A percentile compares a stretch with the other conserved stretches of the same genome.
These are phyloP conservation scores for Calvatia gigantea DNA, from an alignment of 768 basidiomycete species.

Conservation along the genomic window DNA sequence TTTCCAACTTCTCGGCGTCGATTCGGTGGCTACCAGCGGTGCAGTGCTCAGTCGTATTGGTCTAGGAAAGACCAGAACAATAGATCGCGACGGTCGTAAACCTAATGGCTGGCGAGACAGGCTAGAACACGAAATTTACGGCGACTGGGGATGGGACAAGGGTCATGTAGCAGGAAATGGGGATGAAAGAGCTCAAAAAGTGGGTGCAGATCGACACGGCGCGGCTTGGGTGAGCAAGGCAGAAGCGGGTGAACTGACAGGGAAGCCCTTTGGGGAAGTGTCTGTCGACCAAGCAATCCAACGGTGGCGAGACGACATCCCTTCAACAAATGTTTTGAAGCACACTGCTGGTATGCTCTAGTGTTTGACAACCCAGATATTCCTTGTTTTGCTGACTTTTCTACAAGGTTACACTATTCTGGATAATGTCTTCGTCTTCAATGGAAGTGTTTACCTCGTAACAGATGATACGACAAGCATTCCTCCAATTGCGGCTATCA, in stretches of 20 bases:
- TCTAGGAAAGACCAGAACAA: slow-evolving; percentile 30
- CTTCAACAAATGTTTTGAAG: slow-evolving; percentile 50
- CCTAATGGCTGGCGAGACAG: slow-evolving; percentile 50
- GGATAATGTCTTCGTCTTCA: slow-evolving; percentile 75
- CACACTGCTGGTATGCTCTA: slow-evolving; percentile 63
- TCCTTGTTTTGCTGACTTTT: neutral
- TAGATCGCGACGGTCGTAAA: slow-evolving; percentile 45
- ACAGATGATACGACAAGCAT: slow-evolving; percentile 61
- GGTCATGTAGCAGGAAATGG: slow-evolving; percentile 56
- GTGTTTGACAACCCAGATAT: slow-evolving; percentile 16
- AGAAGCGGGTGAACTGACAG: slow-evolving; percentile 22
- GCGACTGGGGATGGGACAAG: slow-evolving; percentile 66
- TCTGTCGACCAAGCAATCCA: slow-evolving; percentile 52
- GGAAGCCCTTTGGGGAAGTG: slow-evolving; percentile 25
- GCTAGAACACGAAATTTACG: slow-evolving; percentile 62
- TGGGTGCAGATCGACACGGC: slow-evolving; percentile 37
- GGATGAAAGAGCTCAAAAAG: slow-evolving; percentile 40
- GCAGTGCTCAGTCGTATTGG: slow-evolving; percentile 37
- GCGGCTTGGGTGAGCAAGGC: slow-evolving; percentile 41
- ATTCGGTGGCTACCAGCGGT: slow-evolving; percentile 34
- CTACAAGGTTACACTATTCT: slow-evolving; percentile 74
- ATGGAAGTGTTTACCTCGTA: slow-evolving; percentile 72
- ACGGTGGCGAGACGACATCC: slow-evolving; percentile 54
- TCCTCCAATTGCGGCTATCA: slow-evolving; percentile 52
- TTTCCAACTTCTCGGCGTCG: slow-evolving; percentile 47